Conservation (phyloP, 768 basidiomycete genomes). For the Punctularia strigosozonata region DNA sequence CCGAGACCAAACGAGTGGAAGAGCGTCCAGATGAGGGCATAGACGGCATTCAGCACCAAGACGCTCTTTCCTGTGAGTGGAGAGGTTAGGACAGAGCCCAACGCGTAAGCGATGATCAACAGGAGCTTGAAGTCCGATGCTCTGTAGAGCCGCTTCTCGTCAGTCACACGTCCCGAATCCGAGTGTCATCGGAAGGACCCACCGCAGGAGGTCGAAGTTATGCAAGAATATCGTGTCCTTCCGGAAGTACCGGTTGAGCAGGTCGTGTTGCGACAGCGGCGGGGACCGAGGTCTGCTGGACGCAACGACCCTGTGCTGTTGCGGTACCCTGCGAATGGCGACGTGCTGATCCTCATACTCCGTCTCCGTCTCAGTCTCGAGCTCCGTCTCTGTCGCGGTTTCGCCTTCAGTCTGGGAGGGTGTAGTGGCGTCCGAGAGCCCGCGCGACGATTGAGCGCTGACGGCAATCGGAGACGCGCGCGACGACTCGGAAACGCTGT, state of each 20-base stretch:
- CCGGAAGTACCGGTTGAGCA: constrained; percentile 83
- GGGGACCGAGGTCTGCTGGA: constrained; percentile 11
- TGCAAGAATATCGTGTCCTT: constrained; percentile 72
- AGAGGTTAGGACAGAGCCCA: constrained; percentile 49
- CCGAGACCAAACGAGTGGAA: constrained; percentile 89
- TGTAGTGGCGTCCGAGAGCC: constrained; percentile 26
- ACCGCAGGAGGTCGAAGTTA: constrained; percentile 84
- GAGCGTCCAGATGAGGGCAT: constrained; percentile 76
- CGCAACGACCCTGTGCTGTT: not conserved
- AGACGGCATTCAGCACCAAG: constrained; percentile 64
- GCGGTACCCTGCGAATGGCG: not conserved
- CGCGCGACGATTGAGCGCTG: constrained; percentile 1
- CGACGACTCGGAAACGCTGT: constrained; percentile 15
- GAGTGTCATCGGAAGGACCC: constrained; percentile 13
- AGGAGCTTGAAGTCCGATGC: constrained; percentile 77
- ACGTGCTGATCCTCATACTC: constrained; percentile 3
- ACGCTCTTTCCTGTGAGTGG: constrained; percentile 33
- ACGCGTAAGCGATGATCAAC: constrained; percentile 59
- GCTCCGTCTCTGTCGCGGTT: constrained; percentile 53
- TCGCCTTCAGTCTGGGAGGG: constrained; percentile 64
- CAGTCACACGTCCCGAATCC: not conserved
- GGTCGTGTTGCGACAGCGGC: constrained; percentile 67
- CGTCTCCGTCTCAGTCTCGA: constrained; percentile 38
- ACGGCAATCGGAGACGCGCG: constrained; percentile 1
- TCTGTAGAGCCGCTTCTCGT: constrained; percentile 27